Base-by-base conservation (phyloP, 1,139 yeast species). In the Saccharomyces hybrid region DNA sequence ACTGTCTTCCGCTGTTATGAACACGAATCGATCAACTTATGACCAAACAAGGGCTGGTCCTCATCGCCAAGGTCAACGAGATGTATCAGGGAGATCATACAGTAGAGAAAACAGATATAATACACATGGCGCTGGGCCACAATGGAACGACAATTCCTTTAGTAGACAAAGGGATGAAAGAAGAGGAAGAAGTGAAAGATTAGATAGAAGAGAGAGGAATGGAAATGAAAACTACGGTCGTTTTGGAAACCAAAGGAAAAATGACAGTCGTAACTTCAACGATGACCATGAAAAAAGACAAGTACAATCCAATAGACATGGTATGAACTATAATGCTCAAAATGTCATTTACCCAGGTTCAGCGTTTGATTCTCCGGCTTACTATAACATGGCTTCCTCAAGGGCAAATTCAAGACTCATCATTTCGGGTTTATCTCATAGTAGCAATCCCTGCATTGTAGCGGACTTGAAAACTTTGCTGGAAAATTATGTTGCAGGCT, bases 361-460 rank as follows among this genome's bases (percentile, higher is more conserved):
- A 13, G 38, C 38, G 7, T 32, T 32, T 32, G 38, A 32, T 32
- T 32, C 38, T 32, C 38, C 38, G 38, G 38, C 38, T 11, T 32
- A 32, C 38, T 32, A 32, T 32, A 32, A 32, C 38, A 32, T 30
- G 26, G 44, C 49, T 16, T 41, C n/a, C 47, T 9, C 58, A 5
- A 52, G 44, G 26, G 4, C 56, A 32, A 54, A 56, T 41, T 49
- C 52, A 34, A 56, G 26, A 42, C n/a, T 57, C 8, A 32, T 52
- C 8, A 16, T 54, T 4, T 16, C 46, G 9, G 32, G 34, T 4
- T 23, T 52, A 2, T 30, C 31, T 5, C 56, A 63, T n/a, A 63
- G 61, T 26, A 48, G 62, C 20, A 56, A 62, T 34, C 61, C 58
- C 23, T 50, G 59, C 44, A 54, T 61, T 34, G 53, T 59, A 41